Percentiles rank a stretch among this genome's conserved stretches.
phyloP scores from a whole-genome alignment of 139 green algal genomes.

The Astrephomene gubernaculifera region DNA sequence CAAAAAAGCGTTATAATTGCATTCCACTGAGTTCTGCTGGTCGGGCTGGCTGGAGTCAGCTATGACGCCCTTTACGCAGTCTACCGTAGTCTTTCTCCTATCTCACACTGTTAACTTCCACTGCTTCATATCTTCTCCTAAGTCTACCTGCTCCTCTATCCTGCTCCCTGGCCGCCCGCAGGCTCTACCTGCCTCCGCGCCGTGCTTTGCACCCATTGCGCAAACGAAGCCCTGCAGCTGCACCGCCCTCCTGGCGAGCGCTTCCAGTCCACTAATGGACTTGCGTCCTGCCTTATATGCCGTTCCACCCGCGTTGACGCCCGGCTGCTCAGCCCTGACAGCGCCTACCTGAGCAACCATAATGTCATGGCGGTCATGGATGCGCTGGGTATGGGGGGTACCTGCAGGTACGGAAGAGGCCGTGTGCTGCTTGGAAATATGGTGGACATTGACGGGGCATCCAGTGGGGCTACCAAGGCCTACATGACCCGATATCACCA shows the following conservation, averaged over 20 bases:
- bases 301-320: conserved; percentile 16
- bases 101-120: too few relatives aligned
- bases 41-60: too few relatives aligned
- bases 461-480: background rate
- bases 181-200: conserved; percentile 29
- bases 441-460: background rate
- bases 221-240: conserved; percentile 35
- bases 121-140: too few relatives aligned
- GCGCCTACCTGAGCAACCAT: conserved; percentile 26
- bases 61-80: too few relatives aligned
- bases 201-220: conserved; percentile 35
- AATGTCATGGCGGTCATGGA: conserved; percentile 42
- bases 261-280: conserved; percentile 1
- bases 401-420: conserved; percentile 14
- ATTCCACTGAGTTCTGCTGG: too few relatives aligned
- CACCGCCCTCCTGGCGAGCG: background rate
- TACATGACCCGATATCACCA: background rate
- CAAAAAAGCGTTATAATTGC: too few relatives aligned
- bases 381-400: conserved; percentile 21
- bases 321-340: background rate
- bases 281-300: conserved; percentile 15
- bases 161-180: background rate
- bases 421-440: background rate
- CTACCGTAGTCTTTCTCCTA: too few relatives aligned
- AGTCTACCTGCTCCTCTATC: background rate